These are phyloP conservation scores for Neurospora tetraspora DNA, from an alignment of 495 filamentous ascomycete genomes.

Conservation along the genomic window DNA sequence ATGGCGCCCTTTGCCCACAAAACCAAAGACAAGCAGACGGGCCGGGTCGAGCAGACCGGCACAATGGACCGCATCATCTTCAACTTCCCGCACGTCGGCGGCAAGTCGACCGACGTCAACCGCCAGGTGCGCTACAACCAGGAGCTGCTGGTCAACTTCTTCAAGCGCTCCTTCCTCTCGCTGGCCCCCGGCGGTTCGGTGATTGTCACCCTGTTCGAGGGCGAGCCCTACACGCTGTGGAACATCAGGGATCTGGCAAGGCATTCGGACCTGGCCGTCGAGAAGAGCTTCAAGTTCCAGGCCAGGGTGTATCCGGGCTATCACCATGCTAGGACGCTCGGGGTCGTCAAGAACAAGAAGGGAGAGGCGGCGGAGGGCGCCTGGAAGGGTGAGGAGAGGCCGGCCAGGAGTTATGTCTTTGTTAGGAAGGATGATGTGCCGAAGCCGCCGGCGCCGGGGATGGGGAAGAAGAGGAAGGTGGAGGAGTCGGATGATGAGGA, in stretches of 20 bases:
- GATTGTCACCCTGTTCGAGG: constrained; percentile 82
- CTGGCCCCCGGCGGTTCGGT: constrained; percentile 51
- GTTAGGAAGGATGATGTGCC: constrained; percentile 46
- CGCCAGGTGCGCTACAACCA: constrained; percentile 89
- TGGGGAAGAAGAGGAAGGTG: constrained; percentile 32
- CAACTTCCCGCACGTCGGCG: constrained; percentile 95
- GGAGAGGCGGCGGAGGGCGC: constrained; percentile 33
- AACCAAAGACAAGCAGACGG: constrained; percentile 5
- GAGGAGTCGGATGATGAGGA: constrained; percentile 35
- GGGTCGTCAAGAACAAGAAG: constrained; percentile 54
- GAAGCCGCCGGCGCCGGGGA: constrained; percentile 8
- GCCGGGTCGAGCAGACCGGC: constrained; percentile 15
- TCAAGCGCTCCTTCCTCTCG: constrained; percentile 44
- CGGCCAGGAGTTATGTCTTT: constrained; percentile 72
- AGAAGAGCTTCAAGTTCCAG: constrained; percentile 68
- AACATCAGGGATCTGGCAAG: constrained; percentile 79
- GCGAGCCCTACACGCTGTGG: constrained; percentile 89
- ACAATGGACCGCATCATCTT: constrained; percentile 73
- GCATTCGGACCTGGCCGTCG: constrained; percentile 64
- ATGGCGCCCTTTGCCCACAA: constrained; percentile 40
- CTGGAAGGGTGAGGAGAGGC: constrained; percentile 74
- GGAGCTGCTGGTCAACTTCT: constrained; percentile 76
- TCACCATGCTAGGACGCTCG: constrained; percentile 77
- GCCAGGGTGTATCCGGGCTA: constrained; percentile 73
- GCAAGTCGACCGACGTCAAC: constrained; percentile 84